These are phyloP conservation scores for Sisymbrium altissimum DNA, from an alignment of 345 rosid species.

Conservation along the genomic window DNA sequence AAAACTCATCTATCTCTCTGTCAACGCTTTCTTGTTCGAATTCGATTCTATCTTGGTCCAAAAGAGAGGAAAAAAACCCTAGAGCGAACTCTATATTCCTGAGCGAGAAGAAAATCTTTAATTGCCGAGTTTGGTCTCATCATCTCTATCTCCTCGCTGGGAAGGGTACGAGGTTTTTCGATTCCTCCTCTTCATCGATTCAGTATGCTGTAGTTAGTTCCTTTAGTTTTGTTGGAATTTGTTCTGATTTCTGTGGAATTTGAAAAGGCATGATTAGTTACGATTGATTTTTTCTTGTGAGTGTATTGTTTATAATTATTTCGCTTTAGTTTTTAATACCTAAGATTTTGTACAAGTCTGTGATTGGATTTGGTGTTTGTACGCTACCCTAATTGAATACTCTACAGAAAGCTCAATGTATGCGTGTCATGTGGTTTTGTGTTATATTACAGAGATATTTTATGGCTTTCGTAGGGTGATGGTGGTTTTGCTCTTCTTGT, in stretches of 20 bases:
- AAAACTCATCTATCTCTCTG: constrained; percentile 7
- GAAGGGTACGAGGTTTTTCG: not conserved
- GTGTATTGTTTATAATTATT: not conserved
- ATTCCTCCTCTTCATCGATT: not conserved
- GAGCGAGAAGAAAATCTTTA: constrained; percentile 20
- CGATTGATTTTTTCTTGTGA: not conserved
- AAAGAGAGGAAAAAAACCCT: constrained; percentile 31
- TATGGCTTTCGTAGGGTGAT: not conserved
- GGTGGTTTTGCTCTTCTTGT: not conserved
- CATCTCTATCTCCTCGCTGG: constrained; percentile 18
- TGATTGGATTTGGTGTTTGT: constrained; percentile 3
- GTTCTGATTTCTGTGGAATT: not conserved
- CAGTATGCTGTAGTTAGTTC: too few relatives aligned
- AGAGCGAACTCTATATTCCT: constrained; percentile 7
- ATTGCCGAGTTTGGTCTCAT: not conserved
- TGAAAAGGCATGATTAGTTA: not conserved
- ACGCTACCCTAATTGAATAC: not conserved
- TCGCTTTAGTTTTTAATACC: not conserved
- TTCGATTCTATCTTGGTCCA: constrained; percentile 18
- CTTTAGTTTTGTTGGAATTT: not conserved
- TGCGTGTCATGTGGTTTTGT: not conserved
- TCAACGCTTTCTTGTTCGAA: not conserved
- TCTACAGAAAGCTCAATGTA: not conserved
- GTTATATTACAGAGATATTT: not conserved
- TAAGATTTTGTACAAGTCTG: not conserved